Conservation (phyloP, 192 early-diverging fungal genomes). For the Fimicolochytrium jonesii region DNA sequence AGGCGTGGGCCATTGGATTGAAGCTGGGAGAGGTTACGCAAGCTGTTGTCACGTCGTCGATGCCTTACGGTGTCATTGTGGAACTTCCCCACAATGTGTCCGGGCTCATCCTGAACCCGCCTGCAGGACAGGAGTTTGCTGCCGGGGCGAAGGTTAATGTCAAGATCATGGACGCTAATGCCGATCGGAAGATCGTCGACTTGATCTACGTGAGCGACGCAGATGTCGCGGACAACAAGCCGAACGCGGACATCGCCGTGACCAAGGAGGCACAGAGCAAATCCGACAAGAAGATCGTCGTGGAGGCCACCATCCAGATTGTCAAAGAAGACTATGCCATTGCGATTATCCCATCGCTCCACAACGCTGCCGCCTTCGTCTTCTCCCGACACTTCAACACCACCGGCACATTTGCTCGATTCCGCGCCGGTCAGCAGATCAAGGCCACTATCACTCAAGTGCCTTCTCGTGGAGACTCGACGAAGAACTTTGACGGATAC, state of each 20-base stretch:
- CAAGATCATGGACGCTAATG: constrained; percentile 68
- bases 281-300: constrained; percentile 11
- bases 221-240: constrained; percentile 13
- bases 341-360: constrained; percentile 51
- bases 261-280: constrained; percentile 2
- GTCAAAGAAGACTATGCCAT: constrained; percentile 80
- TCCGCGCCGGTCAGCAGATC: constrained; percentile 28
- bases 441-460: constrained; percentile 17
- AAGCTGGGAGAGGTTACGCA: constrained; percentile 45
- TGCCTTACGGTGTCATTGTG: constrained; percentile 57
- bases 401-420: constrained; percentile 6
- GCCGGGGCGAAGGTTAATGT: constrained; percentile 49
- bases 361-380: constrained; percentile 28
- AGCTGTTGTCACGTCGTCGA: constrained; percentile 42
- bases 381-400: constrained; percentile 22
- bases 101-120: constrained; percentile 56
- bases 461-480: neutral
- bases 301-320: constrained; percentile 64
- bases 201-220: constrained; percentile 32
- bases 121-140: constrained; percentile 30
- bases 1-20: constrained; percentile 10
- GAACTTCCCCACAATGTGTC: constrained; percentile 42
- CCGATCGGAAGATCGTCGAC: constrained; percentile 60
- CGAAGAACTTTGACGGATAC: constrained; percentile 14
- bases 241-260: neutral